Evolutionary conservation across 176 grass and related monocot species (phyloP).

Genomic region (Ampelocalamus luodianensis): DNA sequence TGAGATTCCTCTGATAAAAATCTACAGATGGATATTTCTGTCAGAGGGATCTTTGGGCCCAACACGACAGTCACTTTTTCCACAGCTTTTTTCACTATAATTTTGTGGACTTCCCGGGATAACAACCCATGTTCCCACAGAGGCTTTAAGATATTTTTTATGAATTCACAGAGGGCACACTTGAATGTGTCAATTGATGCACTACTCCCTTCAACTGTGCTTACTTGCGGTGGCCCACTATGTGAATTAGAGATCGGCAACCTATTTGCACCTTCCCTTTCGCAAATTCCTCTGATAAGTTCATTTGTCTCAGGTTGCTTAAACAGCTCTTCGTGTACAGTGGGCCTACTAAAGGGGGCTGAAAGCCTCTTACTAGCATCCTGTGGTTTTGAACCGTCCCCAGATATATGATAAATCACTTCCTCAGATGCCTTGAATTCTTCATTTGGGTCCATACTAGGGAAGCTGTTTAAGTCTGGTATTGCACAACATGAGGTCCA

Average conservation of each 20-base stretch:
- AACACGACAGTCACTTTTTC: slow-evolving; percentile 44
- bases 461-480: slow-evolving; percentile 56
- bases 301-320: slow-evolving; percentile 13
- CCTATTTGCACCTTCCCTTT: slow-evolving; percentile 14
- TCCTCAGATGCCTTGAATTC: neutral
- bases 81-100: slow-evolving; percentile 50
- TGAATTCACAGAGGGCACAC: slow-evolving; percentile 43
- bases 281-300: neutral
- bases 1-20: slow-evolving; percentile 43
- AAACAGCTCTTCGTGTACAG: slow-evolving; percentile 4
- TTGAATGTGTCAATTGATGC: slow-evolving; percentile 36
- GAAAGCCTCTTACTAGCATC: slow-evolving; percentile 17
- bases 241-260: slow-evolving; percentile 42
- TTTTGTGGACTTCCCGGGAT: slow-evolving; percentile 43
- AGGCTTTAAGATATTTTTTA: slow-evolving; percentile 51
- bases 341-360: slow-evolving; percentile 16
- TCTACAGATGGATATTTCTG: slow-evolving; percentile 23
- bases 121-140: slow-evolving; percentile 50
- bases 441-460: slow-evolving; percentile 35
- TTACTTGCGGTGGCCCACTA: slow-evolving; percentile 12
- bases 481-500: slow-evolving; percentile 2
- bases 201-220: slow-evolving; percentile 21
- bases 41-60: slow-evolving; percentile 16
- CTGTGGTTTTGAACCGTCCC: neutral
- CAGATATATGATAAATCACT: slow-evolving; percentile 18